Percentiles rank a stretch among this genome's conserved stretches.
Conservation (phyloP, 2,329 filamentous ascomycete genomes). For the Ustulina deusta region DNA sequence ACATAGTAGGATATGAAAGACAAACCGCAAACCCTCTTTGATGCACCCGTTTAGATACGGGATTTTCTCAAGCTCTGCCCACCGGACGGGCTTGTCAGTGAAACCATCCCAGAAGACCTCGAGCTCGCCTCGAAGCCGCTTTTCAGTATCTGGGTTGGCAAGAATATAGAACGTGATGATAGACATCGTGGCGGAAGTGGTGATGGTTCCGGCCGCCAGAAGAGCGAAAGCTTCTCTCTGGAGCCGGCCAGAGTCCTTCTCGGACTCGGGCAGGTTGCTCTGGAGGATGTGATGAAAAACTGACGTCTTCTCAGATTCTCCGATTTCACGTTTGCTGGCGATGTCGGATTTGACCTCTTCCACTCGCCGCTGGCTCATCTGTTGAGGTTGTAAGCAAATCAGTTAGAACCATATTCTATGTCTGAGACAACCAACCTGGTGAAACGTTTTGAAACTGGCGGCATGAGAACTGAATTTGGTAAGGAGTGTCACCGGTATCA, state of each 20-base stretch:
- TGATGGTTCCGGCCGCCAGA: constrained; percentile 47
- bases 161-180: constrained; percentile 37
- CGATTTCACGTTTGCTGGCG: too few species aligned
- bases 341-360: too few species aligned
- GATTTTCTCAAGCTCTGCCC: constrained; percentile 46
- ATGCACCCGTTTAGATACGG: constrained; percentile 29
- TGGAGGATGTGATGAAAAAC: constrained; percentile 46
- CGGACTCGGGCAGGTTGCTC: constrained; percentile 45
- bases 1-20: background rate
- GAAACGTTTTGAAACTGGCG: too few species aligned
- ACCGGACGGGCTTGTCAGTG: constrained; percentile 37
- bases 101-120: constrained; percentile 31
- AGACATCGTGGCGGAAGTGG: constrained; percentile 42
- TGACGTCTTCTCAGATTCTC: constrained; percentile 13
- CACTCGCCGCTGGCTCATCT: background rate
- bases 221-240: constrained; percentile 42
- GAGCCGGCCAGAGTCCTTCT: constrained; percentile 39
- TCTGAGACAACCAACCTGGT: too few species aligned
- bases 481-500: background rate
- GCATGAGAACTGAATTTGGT: too few species aligned
- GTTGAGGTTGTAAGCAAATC: too few species aligned
- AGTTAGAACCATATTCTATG: too few species aligned
- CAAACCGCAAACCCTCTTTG: constrained; percentile 37
- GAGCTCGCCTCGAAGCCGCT: constrained; percentile 42
- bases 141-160: constrained; percentile 8